Base-by-base conservation (phyloP, 2,329 filamentous ascomycete species). In the Aspergillus ochraceoroseus region DNA sequence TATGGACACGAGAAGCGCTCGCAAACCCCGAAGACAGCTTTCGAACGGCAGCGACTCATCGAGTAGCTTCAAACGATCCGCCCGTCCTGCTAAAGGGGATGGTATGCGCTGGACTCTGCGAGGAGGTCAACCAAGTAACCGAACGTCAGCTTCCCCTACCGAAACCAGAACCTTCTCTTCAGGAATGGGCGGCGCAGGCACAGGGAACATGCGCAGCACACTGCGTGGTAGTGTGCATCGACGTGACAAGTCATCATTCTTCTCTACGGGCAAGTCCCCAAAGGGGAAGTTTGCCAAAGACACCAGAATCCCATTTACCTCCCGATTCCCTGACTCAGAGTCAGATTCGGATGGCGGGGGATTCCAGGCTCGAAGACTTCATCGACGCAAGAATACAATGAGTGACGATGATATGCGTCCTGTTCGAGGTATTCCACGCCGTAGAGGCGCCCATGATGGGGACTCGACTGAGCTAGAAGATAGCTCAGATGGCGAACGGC, bases 91-190 rank as follows among this genome's bases (percentile, higher is more conserved):
- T 4, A 64, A 65, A 27, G 64, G 71, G 29, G 72, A 72, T 0
- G 74, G 70, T 1, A 86, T 94, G 71, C 81, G 82, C 42, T 75
- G 72, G 36, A 87, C 85, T 1, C 85, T 95, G 85, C 76, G 88
- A 44, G 67, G 65, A 17, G 58, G 64, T 17, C 59, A 69, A 13
- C 61, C 66, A 11, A 51, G 58, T 6, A 61, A 63, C 34, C 51
- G 57, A 26, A 50, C 61, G 32, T 58, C 63, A 7, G 62, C 69
- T 17, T 63, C 64, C 2, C 59, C 61, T n/a, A 74, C 75, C 11
- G 74, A 78, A 32, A 63, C 70, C 25, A 70, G 71, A 18, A 65
- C 67, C 14, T 63, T 69, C 32, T 70, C 65, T 30, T 62, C 70
- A 11, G 64, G 64, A 1, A n/a, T n/a, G n/a, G n/a, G n/a, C n/a